These are phyloP conservation scores for Cladosporium sp. DNA, from an alignment of 2,329 filamentous ascomycete species.

Conservation along the genomic window DNA sequence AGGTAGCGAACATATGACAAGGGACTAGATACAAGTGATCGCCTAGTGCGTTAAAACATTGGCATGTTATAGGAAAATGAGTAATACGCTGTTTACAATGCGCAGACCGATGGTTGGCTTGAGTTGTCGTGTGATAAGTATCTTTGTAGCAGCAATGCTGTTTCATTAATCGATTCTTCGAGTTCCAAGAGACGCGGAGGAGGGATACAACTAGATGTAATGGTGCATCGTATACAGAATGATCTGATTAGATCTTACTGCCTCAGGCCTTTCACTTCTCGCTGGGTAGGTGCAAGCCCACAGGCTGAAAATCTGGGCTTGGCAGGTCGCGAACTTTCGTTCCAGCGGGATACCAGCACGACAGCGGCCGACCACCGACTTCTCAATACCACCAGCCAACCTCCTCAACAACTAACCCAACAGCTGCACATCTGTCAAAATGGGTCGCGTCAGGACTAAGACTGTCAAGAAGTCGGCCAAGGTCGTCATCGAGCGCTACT, in stretches of 20 bases:
- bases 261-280: not conserved
- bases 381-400: constrained; percentile 9
- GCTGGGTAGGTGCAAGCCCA: too few relatives aligned
- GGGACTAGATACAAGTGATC: not conserved
- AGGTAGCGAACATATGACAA: not conserved
- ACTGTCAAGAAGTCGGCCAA: constrained; percentile 88
- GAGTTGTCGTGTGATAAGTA: too few relatives aligned
- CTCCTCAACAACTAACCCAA: constrained; percentile 14
- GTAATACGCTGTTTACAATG: too few relatives aligned
- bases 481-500: constrained; percentile 99
- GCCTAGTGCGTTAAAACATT: too few relatives aligned
- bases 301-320: not conserved
- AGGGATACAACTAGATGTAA: too few relatives aligned
- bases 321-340: not conserved
- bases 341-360: not conserved
- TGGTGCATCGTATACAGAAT: too few relatives aligned
- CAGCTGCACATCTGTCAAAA: constrained; percentile 42
- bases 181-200: too few relatives aligned
- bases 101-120: too few relatives aligned
- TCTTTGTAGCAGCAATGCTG: too few relatives aligned
- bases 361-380: constrained; percentile 2
- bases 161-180: too few relatives aligned
- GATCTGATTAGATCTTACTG: not conserved
- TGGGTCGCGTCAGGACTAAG: constrained; percentile 61
- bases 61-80: not conserved